Conservation (phyloP, 106 monocot genomes). For the Apostasia ramifera region DNA sequence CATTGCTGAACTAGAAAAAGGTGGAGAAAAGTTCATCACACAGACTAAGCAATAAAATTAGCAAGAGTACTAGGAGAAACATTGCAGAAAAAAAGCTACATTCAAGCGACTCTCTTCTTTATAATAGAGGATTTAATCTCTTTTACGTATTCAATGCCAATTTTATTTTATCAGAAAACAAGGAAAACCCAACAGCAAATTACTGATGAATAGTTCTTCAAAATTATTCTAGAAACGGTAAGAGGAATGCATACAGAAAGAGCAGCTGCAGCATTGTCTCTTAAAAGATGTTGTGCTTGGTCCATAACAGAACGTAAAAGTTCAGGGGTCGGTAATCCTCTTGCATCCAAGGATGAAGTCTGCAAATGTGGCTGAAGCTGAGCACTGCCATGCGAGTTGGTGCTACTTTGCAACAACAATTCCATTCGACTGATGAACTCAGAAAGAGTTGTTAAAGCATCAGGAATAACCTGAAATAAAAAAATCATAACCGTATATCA, state of each 20-base stretch:
- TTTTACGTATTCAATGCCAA: no score
- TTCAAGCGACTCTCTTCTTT: no score
- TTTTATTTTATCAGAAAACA: no score
- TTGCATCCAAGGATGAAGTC: constrained; percentile 15
- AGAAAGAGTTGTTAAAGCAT: constrained; percentile 73
- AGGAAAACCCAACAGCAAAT: no score
- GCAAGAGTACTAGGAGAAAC: no score
- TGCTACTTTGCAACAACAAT: constrained; percentile 33
- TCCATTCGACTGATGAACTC: constrained; percentile 78
- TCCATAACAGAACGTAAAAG: constrained; percentile 40
- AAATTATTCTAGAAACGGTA: background rate
- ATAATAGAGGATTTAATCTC: no score
- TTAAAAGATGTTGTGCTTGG: constrained; percentile 55
- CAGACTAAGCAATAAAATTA: no score
- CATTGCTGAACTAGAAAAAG: no score
- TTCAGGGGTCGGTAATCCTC: constrained; percentile 59
- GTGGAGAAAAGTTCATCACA: no score
- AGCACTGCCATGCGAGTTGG: constrained; percentile 25
- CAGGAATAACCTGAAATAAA: constrained; percentile 53
- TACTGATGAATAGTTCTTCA: background rate
- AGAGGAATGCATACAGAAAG: constrained; percentile 42
- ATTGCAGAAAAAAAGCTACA: no score
- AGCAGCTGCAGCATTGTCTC: constrained; percentile 42
- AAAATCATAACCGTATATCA: background rate
- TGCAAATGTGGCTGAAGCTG: constrained; percentile 17